Percentiles rank a stretch among this genome's conserved stretches.
phyloP scores from a whole-genome alignment of 306 rosid species.

The Leucaena leucocephala region DNA sequence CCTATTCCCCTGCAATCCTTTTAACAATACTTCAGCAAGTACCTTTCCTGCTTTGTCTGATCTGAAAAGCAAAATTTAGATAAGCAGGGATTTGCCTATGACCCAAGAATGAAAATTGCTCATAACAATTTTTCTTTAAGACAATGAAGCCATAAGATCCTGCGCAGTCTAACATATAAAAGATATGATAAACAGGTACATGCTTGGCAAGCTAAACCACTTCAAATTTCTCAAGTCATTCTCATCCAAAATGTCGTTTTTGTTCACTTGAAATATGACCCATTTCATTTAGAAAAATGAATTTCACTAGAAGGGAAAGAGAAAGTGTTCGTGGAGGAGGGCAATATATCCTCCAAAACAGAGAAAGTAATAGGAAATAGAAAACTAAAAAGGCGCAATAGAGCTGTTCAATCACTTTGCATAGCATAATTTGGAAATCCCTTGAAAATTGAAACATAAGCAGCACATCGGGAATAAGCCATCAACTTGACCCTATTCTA shows the following conservation, averaged over 20 bases:
- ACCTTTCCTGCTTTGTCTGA: conserved; percentile 68
- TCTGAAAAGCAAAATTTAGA: conserved; percentile 44
- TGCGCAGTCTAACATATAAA: background rate
- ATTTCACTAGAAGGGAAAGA: background rate
- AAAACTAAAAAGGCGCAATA: background rate
- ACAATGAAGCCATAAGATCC: conserved; percentile 19
- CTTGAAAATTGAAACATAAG: background rate
- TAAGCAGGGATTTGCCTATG: conserved; percentile 21
- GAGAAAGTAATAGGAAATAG: background rate
- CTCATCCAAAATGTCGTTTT: conserved; percentile 28
- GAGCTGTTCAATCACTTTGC: background rate
- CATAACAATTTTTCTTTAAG: background rate
- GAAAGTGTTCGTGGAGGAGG: background rate
- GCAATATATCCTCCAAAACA: background rate
- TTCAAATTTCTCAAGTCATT: background rate
- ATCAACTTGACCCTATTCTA: background rate
- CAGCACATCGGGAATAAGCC: background rate
- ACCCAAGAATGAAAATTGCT: conserved; percentile 17
- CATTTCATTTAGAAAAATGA: background rate
- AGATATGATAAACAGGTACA: conserved; percentile 4
- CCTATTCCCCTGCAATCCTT: conserved; percentile 68
- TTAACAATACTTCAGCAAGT: conserved; percentile 61
- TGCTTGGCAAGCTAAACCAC: conserved; percentile 22
- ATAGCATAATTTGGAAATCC: background rate
- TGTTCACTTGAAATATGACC: conserved; percentile 4